phyloP scores from a whole-genome alignment of 768 basidiomycete genomes.

The Cyclocybe cylindracea region DNA sequence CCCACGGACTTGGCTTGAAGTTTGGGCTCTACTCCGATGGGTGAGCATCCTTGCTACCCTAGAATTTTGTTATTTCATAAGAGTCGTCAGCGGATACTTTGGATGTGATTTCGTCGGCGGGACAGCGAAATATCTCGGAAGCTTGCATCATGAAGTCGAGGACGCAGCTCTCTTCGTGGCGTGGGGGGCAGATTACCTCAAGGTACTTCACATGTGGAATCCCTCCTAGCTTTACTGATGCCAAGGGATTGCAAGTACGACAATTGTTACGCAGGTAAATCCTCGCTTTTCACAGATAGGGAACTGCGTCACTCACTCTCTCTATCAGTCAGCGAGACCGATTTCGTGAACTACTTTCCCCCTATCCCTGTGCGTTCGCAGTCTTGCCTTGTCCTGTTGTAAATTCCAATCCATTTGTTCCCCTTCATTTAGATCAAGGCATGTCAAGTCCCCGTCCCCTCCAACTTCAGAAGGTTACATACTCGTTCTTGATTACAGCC shows the following conservation, averaged over 20 bases:
- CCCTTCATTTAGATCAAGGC: constrained; percentile 33
- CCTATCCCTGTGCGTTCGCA: constrained; percentile 33
- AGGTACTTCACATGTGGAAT: constrained; percentile 12
- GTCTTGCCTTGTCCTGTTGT: neutral
- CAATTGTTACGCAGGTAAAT: constrained; percentile 47
- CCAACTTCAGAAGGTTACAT: neutral
- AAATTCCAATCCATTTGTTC: neutral
- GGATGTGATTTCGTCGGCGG: constrained; percentile 48
- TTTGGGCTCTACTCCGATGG: constrained; percentile 65
- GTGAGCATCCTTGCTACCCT: constrained; percentile 19
- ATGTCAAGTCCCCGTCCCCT: constrained; percentile 1
- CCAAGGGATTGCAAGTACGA: constrained; percentile 36
- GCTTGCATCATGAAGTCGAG: constrained; percentile 44
- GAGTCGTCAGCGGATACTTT: constrained; percentile 35
- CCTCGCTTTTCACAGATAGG: neutral
- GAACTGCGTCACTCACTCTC: neutral
- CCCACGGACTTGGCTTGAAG: constrained; percentile 47
- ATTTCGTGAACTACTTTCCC: constrained; percentile 48
- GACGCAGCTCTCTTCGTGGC: constrained; percentile 49
- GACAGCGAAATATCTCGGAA: constrained; percentile 44
- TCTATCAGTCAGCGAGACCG: constrained; percentile 34
- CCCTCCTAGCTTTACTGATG: neutral
- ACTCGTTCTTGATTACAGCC: constrained; percentile 22
- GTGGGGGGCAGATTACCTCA: constrained; percentile 51
- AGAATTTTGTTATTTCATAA: neutral